Evolutionary conservation across 371 early-diverging fungal genomes (phyloP), one percentile per base, ranked within the genome.

Genomic region (Mortierella sp.): DNA sequence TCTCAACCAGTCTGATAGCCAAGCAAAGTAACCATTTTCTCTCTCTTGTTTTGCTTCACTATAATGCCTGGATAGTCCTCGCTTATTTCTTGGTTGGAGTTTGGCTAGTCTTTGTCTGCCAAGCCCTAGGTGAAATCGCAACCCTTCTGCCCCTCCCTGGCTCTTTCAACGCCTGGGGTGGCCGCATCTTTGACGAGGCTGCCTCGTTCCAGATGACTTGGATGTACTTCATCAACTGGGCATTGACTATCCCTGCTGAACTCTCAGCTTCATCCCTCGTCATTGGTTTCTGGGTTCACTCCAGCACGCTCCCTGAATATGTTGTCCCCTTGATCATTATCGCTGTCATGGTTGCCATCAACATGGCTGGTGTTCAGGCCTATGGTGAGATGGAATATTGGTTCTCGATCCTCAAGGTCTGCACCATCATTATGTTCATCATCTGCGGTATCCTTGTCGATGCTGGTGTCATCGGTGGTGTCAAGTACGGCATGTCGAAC

Each of bases 51-150:
- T n/a, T n/a, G n/a, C n/a, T n/a, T n/a, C n/a, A 37, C 9, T 9
- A 9, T 37, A 9, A 37, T 37, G 9, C 37, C 12, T 37, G 18
- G 14, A 23, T 89, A 12, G 82, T 94, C 66, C 75, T 93, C 3
- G 91, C 89, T 26, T 95, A 90, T 60, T 64, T 70, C 12, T 58
- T 89, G 18, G 87, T 91, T 15, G 94, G 93, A 65, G 62, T 89
- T 26, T 84, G 93, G 83, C 92, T 96, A 7, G 94, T 87, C 64
- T 91, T 89, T 62, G 90, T 93, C 26, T 88, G 91, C 83, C 90
- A 92, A 76, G 89, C 91, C 60, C 84, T 95, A 62, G 95, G 93
- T 74, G 95, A 95, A 73, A 92, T 96, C 91, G 86, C 92, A 12
- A 90, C 95, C 1, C 85, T 86, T 53, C 86, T 94, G 48, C 96